A percentile compares a stretch with the other conserved stretches of the same genome.
Evolutionary conservation across 2,329 filamentous ascomycete genomes (phyloP).

Genomic region (Pyrenochaeta sp.): DNA sequence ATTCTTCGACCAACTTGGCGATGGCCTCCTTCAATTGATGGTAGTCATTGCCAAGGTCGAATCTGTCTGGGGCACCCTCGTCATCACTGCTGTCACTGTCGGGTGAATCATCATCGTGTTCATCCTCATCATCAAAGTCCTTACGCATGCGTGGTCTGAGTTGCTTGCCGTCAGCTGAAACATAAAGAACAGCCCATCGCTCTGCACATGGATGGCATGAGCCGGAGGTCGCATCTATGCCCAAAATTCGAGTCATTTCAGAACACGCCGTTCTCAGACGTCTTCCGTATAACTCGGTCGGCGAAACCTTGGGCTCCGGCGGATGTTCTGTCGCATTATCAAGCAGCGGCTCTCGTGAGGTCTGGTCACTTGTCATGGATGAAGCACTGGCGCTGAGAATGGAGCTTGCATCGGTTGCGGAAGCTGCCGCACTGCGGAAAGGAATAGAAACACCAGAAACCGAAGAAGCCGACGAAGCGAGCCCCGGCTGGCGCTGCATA

Average conservation of each 20-base stretch:
- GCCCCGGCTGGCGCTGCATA: slow-evolving; percentile 54
- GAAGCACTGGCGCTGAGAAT: slow-evolving; percentile 76
- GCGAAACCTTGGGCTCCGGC: slow-evolving; percentile 57
- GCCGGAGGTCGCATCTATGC: slow-evolving; percentile 69
- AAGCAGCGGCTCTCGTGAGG: slow-evolving; percentile 69
- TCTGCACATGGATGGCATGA: slow-evolving; percentile 81
- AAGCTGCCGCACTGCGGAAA: slow-evolving; percentile 62
- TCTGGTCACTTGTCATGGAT: slow-evolving; percentile 75
- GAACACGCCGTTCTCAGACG: slow-evolving; percentile 72
- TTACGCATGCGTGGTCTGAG: slow-evolving; percentile 77
- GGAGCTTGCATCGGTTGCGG: slow-evolving; percentile 68
- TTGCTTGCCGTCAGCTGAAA: slow-evolving; percentile 74
- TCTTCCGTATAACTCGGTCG: slow-evolving; percentile 51
- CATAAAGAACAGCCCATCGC: slow-evolving; percentile 81
- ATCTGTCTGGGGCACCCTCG: slow-evolving; percentile 51
- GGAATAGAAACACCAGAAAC: slow-evolving; percentile 57
- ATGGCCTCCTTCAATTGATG: slow-evolving; percentile 83
- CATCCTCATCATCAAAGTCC: slow-evolving; percentile 69
- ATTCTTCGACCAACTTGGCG: slow-evolving; percentile 80
- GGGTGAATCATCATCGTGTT: slow-evolving; percentile 66
- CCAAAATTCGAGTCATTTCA: slow-evolving; percentile 73
- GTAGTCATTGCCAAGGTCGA: slow-evolving; percentile 78
- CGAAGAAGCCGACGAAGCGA: slow-evolving; percentile 58
- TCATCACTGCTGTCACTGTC: slow-evolving; percentile 60
- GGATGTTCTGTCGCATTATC: slow-evolving; percentile 52